phyloP scores from a whole-genome alignment of 108 stramenopile genomes.

The Poteriospumella lacustris region DNA sequence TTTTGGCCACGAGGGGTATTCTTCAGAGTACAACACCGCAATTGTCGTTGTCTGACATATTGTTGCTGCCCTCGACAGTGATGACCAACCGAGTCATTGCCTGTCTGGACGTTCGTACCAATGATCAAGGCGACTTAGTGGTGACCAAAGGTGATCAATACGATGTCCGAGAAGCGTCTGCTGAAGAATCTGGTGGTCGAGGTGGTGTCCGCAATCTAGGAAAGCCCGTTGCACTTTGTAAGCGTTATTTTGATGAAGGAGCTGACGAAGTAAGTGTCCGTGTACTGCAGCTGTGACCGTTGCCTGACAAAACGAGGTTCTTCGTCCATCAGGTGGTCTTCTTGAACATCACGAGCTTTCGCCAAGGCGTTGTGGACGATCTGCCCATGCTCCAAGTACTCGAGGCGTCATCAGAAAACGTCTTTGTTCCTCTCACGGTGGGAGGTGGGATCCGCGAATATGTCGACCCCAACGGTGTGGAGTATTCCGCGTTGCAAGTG shows the following conservation, averaged over 20 bases:
- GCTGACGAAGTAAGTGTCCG: constrained; percentile 81
- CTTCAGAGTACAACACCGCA: too few species aligned
- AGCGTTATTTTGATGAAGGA: constrained; percentile 87
- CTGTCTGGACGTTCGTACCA: constrained; percentile 88
- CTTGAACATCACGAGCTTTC: constrained; percentile 91
- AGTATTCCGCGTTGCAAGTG: constrained; percentile 83
- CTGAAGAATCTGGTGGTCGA: constrained; percentile 47
- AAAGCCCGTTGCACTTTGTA: constrained; percentile 82
- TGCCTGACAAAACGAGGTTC: background rate
- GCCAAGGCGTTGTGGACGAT: constrained; percentile 86
- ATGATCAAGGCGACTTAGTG: constrained; percentile 91
- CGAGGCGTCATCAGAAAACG: constrained; percentile 76
- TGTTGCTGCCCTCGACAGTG: constrained; percentile 10
- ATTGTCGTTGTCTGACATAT: background rate
- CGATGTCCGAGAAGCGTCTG: constrained; percentile 84
- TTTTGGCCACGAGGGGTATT: constrained; percentile 66
- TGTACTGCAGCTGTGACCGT: too few species aligned
- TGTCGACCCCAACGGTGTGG: constrained; percentile 68
- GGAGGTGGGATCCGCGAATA: constrained; percentile 95
- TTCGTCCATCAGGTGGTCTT: constrained; percentile 51
- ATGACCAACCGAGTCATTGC: constrained; percentile 78
- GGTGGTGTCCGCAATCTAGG: constrained; percentile 95
- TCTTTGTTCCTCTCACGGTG: constrained; percentile 94
- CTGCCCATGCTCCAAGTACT: constrained; percentile 94
- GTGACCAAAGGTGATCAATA: constrained; percentile 99